A percentile compares a stretch with the other conserved stretches of the same genome.
Conservation (phyloP, 2,329 filamentous ascomycete genomes). For the Paramyrothecium roridum region DNA sequence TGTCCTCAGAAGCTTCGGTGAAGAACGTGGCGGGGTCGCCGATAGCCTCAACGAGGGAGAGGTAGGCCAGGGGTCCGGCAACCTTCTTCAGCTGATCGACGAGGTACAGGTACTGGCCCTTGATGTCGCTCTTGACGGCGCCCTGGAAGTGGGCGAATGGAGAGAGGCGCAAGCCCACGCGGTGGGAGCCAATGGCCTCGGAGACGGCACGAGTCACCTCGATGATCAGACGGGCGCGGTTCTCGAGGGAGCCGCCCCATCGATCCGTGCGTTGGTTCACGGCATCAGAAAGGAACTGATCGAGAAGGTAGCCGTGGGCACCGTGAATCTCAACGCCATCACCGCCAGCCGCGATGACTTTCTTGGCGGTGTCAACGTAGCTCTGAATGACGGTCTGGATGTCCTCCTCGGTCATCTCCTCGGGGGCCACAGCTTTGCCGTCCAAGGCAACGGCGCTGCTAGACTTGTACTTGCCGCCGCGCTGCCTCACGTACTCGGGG, state of each 20-base stretch:
- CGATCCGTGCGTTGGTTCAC: slow-evolving; percentile 41
- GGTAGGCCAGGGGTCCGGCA: slow-evolving; percentile 22
- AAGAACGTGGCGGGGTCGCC: slow-evolving; percentile 15
- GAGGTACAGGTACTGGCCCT: slow-evolving; percentile 18
- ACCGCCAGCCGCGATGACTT: slow-evolving; percentile 56
- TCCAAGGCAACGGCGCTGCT: slow-evolving; percentile 13
- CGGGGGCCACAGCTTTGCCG: slow-evolving; percentile 31
- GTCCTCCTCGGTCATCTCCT: slow-evolving; percentile 59
- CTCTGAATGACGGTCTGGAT: slow-evolving; percentile 57
- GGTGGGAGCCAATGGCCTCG: slow-evolving; percentile 26
- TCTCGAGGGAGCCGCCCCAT: slow-evolving; percentile 48
- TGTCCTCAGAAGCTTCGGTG: slow-evolving; percentile 25
- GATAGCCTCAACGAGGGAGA: slow-evolving; percentile 22
- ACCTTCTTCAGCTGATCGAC: slow-evolving; percentile 20
- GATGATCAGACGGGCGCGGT: slow-evolving; percentile 40
- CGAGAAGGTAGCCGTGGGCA: slow-evolving; percentile 53
- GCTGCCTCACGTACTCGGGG: slow-evolving; percentile 13
- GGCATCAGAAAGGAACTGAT: slow-evolving; percentile 49
- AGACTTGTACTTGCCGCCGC: slow-evolving; percentile 22
- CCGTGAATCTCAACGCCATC: slow-evolving; percentile 58
- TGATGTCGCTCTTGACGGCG: slow-evolving; percentile 12
- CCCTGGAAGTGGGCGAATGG: slow-evolving; percentile 23
- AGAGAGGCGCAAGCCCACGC: slow-evolving; percentile 37
- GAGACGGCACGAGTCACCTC: slow-evolving; percentile 39
- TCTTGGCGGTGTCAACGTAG: slow-evolving; percentile 46